Conservation (phyloP, 1,284 basidiomycete genomes). For the Cutaneotrichosporon sp. region DNA sequence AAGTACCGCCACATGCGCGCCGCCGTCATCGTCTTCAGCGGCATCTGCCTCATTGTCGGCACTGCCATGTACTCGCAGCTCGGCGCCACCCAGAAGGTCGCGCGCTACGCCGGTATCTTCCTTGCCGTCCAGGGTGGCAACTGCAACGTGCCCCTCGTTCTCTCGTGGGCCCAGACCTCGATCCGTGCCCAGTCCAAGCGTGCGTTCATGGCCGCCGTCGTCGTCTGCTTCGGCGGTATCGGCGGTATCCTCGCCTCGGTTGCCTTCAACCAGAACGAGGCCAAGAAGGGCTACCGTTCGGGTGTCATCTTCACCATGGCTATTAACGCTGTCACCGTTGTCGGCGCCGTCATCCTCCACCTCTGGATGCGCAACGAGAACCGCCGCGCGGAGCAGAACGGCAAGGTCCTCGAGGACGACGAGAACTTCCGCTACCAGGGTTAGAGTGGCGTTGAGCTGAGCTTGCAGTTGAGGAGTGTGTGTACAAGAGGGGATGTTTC, state of each 20-base stretch:
- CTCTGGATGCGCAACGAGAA: constrained; percentile 17
- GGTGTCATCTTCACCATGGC: constrained; percentile 25
- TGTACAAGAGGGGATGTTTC: constrained; percentile 2
- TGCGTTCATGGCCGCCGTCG: constrained; percentile 48
- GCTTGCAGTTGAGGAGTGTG: background rate
- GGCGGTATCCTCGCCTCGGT: constrained; percentile 50
- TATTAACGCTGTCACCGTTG: constrained; percentile 12
- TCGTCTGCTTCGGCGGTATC: constrained; percentile 53
- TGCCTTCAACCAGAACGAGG: constrained; percentile 22
- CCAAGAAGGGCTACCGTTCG: constrained; percentile 15
- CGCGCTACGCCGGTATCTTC: constrained; percentile 54
- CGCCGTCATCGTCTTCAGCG: constrained; percentile 12
- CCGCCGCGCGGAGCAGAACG: constrained; percentile 15
- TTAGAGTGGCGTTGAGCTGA: background rate
- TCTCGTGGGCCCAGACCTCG: constrained; percentile 52
- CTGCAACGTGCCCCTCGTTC: constrained; percentile 42
- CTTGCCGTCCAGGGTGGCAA: constrained; percentile 49
- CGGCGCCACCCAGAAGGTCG: constrained; percentile 28
- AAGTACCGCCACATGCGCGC: constrained; percentile 23
- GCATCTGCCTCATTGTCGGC: constrained; percentile 19
- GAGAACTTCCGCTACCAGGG: constrained; percentile 21
- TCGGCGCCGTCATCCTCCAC: constrained; percentile 9
- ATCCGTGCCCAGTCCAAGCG: constrained; percentile 54
- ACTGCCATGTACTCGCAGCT: constrained; percentile 25
- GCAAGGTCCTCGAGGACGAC: constrained; percentile 20